These are phyloP conservation scores for Cardamine resedifolia DNA, from an alignment of 345 rosid species.

Conservation along the genomic window DNA sequence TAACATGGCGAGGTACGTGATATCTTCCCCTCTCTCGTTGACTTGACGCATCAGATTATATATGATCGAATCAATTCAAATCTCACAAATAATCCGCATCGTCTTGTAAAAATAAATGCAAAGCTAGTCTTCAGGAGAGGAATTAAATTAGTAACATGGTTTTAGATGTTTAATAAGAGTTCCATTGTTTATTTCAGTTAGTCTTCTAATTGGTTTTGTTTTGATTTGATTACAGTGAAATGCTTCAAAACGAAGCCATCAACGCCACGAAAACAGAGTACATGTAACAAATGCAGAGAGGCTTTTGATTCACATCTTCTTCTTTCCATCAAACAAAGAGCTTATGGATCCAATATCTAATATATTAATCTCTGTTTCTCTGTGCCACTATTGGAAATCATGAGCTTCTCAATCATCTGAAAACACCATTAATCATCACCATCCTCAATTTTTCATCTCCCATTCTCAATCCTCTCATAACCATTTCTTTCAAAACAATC, in stretches of 20 bases:
- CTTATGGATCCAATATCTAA: neutral
- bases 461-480: constrained; percentile 38
- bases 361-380: neutral
- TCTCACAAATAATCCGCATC: neutral
- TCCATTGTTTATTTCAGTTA: neutral
- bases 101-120: neutral
- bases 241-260: neutral
- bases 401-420: neutral
- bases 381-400: neutral
- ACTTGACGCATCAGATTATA: neutral
- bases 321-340: neutral
- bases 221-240: neutral
- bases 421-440: neutral
- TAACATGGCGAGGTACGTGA: constrained; percentile 2
- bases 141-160: neutral
- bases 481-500: constrained; percentile 52
- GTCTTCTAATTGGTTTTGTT: neutral
- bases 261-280: neutral
- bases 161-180: neutral
- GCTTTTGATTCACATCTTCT: neutral
- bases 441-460: constrained; percentile 24
- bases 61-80: constrained; percentile 4
- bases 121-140: neutral
- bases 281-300: neutral
- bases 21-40: too few relatives aligned